Base-by-base conservation (phyloP, 257 asterid species). In the Nicotiana attenuata region DNA sequence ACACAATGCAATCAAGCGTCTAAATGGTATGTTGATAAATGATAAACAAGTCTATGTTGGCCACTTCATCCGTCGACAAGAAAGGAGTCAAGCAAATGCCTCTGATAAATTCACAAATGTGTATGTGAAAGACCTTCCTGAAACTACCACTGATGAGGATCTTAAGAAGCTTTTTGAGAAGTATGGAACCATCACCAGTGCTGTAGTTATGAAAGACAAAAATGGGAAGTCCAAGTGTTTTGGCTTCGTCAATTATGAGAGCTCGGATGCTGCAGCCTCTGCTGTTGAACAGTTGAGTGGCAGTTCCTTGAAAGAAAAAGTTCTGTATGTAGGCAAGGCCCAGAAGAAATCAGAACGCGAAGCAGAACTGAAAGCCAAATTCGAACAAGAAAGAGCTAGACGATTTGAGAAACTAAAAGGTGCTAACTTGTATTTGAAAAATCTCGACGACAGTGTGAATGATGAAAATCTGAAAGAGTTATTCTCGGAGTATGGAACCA, bases 281-380 rank as follows among this genome's bases (percentile, higher is more conserved):
- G 97, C 97, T 0, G 96, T 91, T 47, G 92, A 92, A 88, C 82
- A 85, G 45, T 26, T 94, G 90, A 93, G 92, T 3, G 96, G 90
- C 10, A 29, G 84, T 19, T 24, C 89, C 0, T 56, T 90, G n/a
- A 83, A 86, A 14, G 97, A 90, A 22, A 92, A 93, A 83, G 88
- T 86, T 3, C 41, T 93, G 84, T 93, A 92, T 29, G 94, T 92
- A 16, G 96, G 94, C 10, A 92, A 82, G 86, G 97, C 98, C 57
- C 94, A 93, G 77, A 94, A 90, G 90, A 94, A 94, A 85, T 73
- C 90, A n/a, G 98, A 92, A 60, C 89, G 98, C 78, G 93, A 90
- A 78, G 95, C 94, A 1, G 92, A 90, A 55, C 59, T 93, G 83
- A 94, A 78, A 83, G 85, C 91, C 1, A 90, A 86, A 65, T 92